phyloP scores from a whole-genome alignment of 2,329 filamentous ascomycete species.

The Sphaerulina vaccinii region DNA sequence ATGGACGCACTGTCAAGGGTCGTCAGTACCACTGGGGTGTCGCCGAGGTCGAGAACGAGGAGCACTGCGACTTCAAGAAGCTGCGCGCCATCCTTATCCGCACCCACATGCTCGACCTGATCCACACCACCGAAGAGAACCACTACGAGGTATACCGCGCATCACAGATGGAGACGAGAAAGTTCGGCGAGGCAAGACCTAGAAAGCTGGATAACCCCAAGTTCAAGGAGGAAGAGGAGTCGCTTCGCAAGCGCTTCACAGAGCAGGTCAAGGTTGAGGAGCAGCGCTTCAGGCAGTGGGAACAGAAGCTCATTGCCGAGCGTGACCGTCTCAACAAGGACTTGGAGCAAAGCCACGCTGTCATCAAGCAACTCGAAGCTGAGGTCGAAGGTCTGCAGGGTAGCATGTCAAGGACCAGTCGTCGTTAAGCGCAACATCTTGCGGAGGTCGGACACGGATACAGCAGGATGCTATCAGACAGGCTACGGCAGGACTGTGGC shows the following conservation, averaged over 20 bases:
- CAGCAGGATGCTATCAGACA: constrained; percentile 13
- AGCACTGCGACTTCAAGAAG: constrained; percentile 99
- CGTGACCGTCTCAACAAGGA: constrained; percentile 99
- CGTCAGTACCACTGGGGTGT: constrained; percentile 99
- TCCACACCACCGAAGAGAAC: constrained; percentile 98
- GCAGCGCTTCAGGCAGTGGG: constrained; percentile 98
- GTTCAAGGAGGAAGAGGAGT: constrained; percentile 99
- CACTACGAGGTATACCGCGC: constrained; percentile 99
- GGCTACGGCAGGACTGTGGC: constrained; percentile 23
- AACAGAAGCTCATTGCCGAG: constrained; percentile 99
- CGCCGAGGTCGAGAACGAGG: constrained; percentile 98
- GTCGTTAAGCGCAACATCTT: constrained; percentile 27
- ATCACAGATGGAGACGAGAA: constrained; percentile 99
- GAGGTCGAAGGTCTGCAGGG: constrained; percentile 89
- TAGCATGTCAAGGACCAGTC: constrained; percentile 38
- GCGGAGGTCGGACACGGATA: constrained; percentile 4
- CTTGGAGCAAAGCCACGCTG: constrained; percentile 91
- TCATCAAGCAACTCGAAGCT: constrained; percentile 83
- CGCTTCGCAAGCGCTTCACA: constrained; percentile 96
- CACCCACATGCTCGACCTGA: constrained; percentile 95
- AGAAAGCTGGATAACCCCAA: constrained; percentile 99
- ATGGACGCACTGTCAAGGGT: constrained; percentile 96
- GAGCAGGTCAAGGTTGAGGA: constrained; percentile 99
- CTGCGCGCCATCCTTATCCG: constrained; percentile 97
- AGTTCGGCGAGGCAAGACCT: constrained; percentile 95